Conservation (phyloP, 805 yeast species). For the Isabelozyma rhagii region DNA sequence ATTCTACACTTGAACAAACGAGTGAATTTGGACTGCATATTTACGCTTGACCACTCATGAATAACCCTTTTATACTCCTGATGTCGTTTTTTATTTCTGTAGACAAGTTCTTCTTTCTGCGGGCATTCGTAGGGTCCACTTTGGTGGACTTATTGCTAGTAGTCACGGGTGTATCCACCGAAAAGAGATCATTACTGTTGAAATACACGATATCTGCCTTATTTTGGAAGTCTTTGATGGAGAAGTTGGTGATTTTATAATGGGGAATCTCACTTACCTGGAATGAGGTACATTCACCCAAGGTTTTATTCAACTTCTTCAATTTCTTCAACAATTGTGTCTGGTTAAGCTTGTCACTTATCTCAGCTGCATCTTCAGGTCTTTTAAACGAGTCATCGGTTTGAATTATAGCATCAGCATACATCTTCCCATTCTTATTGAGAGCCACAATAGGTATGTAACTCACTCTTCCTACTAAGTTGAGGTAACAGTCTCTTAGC, state of each 20-base stretch:
- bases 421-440: constrained; percentile 25
- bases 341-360: constrained; percentile 25
- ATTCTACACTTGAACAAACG: background rate
- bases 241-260: constrained; percentile 23
- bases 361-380: constrained; percentile 11
- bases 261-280: constrained; percentile 28
- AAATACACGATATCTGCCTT: constrained; percentile 34
- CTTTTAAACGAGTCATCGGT: constrained; percentile 23
- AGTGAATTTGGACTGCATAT: background rate
- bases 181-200: constrained; percentile 28
- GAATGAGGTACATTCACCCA: constrained; percentile 25
- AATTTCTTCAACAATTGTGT: constrained; percentile 20
- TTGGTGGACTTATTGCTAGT: constrained; percentile 1
- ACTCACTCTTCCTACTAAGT: constrained; percentile 29
- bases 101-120: constrained; percentile 23
- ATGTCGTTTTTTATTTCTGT: constrained; percentile 34
- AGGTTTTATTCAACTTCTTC: constrained; percentile 13
- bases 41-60: constrained; percentile 39
- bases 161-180: constrained; percentile 7
- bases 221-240: constrained; percentile 33
- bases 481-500: constrained; percentile 34
- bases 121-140: background rate
- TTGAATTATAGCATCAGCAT: constrained; percentile 37
- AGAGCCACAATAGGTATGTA: constrained; percentile 40
- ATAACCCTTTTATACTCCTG: constrained; percentile 42